phyloP scores from a whole-genome alignment of 1,139 yeast species.

The Magnusiomyces sp. region DNA sequence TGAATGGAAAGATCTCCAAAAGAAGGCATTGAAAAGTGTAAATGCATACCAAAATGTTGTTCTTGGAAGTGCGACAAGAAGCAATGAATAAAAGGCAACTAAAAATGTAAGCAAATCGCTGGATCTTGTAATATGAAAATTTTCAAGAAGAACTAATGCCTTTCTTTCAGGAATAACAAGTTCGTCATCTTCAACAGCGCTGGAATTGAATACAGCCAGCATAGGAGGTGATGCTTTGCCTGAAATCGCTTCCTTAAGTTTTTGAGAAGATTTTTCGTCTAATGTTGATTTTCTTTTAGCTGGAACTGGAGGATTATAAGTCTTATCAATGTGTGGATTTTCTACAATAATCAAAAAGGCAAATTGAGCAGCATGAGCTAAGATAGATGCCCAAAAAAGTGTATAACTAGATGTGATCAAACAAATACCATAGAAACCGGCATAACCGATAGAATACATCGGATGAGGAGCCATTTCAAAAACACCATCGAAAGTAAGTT shows the following conservation, averaged over 20 bases:
- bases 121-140: conserved; percentile 58
- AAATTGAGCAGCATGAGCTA: conserved; percentile 77
- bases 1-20: conserved; percentile 47
- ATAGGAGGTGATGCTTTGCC: background rate
- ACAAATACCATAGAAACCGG: conserved; percentile 82
- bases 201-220: conserved; percentile 1
- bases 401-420: conserved; percentile 69
- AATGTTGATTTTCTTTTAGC: conserved; percentile 15
- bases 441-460: conserved; percentile 85
- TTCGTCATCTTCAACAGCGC: conserved; percentile 16
- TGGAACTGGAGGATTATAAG: conserved; percentile 41
- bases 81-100: conserved; percentile 37
- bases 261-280: conserved; percentile 9
- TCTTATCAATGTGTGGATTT: conserved; percentile 82
- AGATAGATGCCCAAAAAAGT: conserved; percentile 58
- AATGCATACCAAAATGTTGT: conserved; percentile 26
- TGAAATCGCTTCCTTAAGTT: conserved; percentile 7
- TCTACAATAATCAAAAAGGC: conserved; percentile 69
- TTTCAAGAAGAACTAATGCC: conserved; percentile 54
- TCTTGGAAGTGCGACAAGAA: conserved; percentile 40
- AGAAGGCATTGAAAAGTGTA: conserved; percentile 43
- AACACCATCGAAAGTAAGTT: conserved; percentile 81
- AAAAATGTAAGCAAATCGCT: conserved; percentile 54
- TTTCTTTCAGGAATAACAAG: conserved; percentile 16
- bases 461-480: conserved; percentile 92